Evolutionary conservation across 345 rosid genomes (phyloP).

Genomic region (Aquilaria malaccensis): DNA sequence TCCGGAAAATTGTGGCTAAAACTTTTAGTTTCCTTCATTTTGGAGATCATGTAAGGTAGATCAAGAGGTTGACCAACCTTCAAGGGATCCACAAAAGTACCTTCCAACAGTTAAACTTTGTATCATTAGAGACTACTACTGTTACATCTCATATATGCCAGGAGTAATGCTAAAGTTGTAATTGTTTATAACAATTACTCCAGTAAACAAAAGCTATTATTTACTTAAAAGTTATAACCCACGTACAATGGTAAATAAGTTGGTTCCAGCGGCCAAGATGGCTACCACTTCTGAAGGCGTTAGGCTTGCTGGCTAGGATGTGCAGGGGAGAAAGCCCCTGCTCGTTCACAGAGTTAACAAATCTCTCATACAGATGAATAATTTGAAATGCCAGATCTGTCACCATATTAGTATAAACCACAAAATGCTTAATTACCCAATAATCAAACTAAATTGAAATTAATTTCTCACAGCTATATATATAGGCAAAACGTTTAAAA

Average conservation of each 20-base stretch:
- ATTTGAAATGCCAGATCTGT: slow-evolving; percentile 50
- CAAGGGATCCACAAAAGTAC: slow-evolving; percentile 33
- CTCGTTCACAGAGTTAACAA: slow-evolving; percentile 21
- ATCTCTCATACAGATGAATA: slow-evolving; percentile 12
- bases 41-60: not conserved
- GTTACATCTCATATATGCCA: no score
- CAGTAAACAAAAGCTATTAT: no score
- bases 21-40: not conserved
- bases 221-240: no score
- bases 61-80: not conserved
- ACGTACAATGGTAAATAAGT: slow-evolving; percentile 35
- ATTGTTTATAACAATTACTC: no score
- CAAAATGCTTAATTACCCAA: not conserved
- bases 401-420: not conserved
- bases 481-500: no score
- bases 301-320: slow-evolving; percentile 33
- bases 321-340: slow-evolving; percentile 37
- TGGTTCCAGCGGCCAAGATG: slow-evolving; percentile 14
- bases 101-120: slow-evolving; percentile 11
- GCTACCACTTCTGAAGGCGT: slow-evolving; percentile 33
- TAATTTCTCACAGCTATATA: no score
- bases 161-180: no score
- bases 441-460: no score
- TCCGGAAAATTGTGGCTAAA: slow-evolving; percentile 14
- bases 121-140: no score